Evolutionary conservation across 2,329 filamentous ascomycete genomes (phyloP), one percentile per base, ranked within the genome.

Genomic region (Aspergillus vadensis): DNA sequence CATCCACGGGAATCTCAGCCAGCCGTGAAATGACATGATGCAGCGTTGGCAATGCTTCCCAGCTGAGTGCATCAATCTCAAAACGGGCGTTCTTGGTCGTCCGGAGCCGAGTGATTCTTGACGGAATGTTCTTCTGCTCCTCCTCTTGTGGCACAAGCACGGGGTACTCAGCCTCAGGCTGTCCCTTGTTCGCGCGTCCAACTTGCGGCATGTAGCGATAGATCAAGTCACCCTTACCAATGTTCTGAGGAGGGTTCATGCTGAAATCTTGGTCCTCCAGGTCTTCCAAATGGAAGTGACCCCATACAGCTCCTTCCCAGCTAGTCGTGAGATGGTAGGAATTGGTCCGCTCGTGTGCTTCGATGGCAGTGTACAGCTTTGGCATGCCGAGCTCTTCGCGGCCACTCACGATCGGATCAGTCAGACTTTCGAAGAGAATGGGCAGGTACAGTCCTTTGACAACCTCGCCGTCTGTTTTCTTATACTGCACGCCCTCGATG

Each of bases 301-400:
- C 72, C 69, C 78, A 82, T 5, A 70, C 67, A n/a, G 75, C 72
- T 0, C 78, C 79, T 58, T 78, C 66, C 80, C 80, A 82, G 54
- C 74, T 73, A 2, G 78, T 77, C 9, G 69, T 72, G 25, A 83
- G 64, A 4, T 71, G 71, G 61, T 77, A 81, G 0, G 74, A 75
- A 30, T 72, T 68, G 15, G 62, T 66, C 21, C 73, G 69, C 44
- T 73, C 69, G 27, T 77, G 64, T 14, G 84, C 64, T 25, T 85
- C 78, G 9, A 87, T 77, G 0, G 80, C 74, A n/a, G 80, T 80
- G 63, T 79, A 86, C 0, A 87, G 63, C 72, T 87, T 88, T 0
- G 85, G 84, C 80, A 87, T 85, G 0, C 86, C 86, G 0, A 88
- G 76, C 64, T 88, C 86, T 50, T 88, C 86, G 1, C 85, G 75